phyloP scores from a whole-genome alignment of 2,329 filamentous ascomycete genomes.

The Cercospora beticola region DNA sequence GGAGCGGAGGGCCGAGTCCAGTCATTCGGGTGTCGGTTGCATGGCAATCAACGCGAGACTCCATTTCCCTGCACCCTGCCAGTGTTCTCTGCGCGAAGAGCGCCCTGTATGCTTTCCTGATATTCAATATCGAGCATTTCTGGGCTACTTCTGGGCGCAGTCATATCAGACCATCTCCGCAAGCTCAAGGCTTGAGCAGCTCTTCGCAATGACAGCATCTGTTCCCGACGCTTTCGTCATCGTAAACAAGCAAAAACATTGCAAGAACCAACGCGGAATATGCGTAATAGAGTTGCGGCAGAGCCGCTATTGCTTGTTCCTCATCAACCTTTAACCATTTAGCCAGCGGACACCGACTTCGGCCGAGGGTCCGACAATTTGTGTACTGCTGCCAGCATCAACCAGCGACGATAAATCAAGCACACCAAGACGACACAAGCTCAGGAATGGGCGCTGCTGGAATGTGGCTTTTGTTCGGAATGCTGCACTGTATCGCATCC shows the following conservation, averaged over 20 bases:
- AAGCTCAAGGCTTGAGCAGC: background rate
- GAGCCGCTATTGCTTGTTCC: background rate
- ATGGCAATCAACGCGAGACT: background rate
- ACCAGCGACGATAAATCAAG: background rate
- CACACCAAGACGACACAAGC: constrained; percentile 3
- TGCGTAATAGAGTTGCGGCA: constrained; percentile 2
- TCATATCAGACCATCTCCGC: background rate
- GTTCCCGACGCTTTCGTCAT: background rate
- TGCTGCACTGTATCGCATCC: background rate
- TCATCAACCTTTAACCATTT: background rate
- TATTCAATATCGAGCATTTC: background rate
- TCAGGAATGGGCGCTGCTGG: background rate
- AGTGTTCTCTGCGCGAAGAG: too few relatives aligned
- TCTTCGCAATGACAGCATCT: background rate
- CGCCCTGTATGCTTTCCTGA: background rate
- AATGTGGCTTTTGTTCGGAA: background rate
- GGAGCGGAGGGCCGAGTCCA: background rate
- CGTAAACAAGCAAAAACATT: background rate
- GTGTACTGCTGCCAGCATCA: background rate
- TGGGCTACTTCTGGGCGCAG: background rate
- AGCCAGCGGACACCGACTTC: background rate
- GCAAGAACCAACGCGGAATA: background rate
- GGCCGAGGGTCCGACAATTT: background rate
- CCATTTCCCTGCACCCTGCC: background rate
- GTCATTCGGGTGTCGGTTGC: background rate